A percentile compares a stretch with the other conserved stretches of the same genome.
Evolutionary conservation across 2,329 filamentous ascomycete genomes (phyloP).

Genomic region (Corniculantispora saksenae): DNA sequence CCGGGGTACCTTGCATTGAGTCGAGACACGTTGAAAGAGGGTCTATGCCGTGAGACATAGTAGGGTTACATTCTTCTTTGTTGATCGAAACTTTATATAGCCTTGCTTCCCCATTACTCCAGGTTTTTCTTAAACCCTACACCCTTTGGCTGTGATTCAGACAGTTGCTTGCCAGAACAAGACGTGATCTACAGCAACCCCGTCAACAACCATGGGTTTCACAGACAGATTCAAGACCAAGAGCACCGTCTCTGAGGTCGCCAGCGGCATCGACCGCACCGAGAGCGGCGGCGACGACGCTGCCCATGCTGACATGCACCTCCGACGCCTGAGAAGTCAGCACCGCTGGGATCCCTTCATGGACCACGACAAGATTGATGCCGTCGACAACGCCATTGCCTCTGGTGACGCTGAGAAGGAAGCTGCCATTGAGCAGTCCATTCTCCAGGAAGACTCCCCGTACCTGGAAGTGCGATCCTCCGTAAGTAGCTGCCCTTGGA

Average conservation of each 20-base stretch:
- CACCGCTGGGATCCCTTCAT: slow-evolving; percentile 58
- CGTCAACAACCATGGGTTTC: slow-evolving; percentile 5
- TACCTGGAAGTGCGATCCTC: slow-evolving; percentile 48
- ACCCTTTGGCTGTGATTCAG: background rate
- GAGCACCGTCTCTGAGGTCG: background rate
- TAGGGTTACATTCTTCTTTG: background rate
- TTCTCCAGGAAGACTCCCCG: slow-evolving; percentile 53
- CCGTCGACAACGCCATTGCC: slow-evolving; percentile 45
- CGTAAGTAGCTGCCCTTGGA: slow-evolving; percentile 32
- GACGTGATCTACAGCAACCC: background rate
- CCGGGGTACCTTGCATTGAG: background rate
- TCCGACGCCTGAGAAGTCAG: slow-evolving; percentile 14
- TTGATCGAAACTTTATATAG: background rate
- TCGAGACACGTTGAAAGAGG: background rate
- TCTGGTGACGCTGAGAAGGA: slow-evolving; percentile 44
- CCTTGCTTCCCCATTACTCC: background rate
- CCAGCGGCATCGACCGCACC: background rate
- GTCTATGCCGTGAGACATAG: background rate
- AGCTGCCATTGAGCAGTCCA: slow-evolving; percentile 42
- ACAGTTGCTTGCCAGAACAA: background rate
- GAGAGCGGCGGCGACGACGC: background rate
- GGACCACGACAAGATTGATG: slow-evolving; percentile 50
- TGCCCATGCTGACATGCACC: slow-evolving; percentile 7
- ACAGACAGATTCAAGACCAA: background rate
- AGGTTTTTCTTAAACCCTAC: background rate